These are phyloP conservation scores for Penstemon davidsonii DNA, from an alignment of 257 asterid genomes.

Conservation along the genomic window DNA sequence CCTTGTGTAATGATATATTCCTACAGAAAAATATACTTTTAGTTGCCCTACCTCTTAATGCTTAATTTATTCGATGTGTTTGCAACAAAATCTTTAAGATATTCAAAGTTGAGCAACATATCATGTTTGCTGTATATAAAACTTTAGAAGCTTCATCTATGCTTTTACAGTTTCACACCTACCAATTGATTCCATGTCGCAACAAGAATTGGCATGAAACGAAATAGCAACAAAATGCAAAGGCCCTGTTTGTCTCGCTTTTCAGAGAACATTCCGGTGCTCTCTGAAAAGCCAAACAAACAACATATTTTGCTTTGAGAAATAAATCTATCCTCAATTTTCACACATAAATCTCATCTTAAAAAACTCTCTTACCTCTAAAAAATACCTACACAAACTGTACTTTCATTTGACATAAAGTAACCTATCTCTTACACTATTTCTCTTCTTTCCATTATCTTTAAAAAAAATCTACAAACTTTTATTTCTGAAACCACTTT, in stretches of 20 bases:
- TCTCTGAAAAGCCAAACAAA: not conserved
- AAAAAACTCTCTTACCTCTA: no score
- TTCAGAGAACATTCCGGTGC: no score
- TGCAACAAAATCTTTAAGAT: not conserved
- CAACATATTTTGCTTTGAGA: not conserved
- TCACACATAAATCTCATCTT: no score
- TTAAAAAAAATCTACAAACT: no score
- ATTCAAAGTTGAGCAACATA: not conserved
- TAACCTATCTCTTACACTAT: no score
- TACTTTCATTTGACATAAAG: no score
- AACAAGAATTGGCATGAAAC: constrained; percentile 9
- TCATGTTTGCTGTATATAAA: not conserved
- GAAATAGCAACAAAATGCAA: constrained; percentile 7
- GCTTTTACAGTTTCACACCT: not conserved
- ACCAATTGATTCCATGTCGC: constrained; percentile 21
- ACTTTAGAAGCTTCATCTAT: not conserved
- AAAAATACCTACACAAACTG: no score
- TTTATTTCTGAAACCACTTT: not conserved
- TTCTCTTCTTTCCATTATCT: not conserved
- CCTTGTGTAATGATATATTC: constrained; percentile 8
- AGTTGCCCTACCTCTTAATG: not conserved
- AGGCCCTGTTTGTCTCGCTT: not conserved
- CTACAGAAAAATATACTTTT: not conserved
- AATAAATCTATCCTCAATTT: not conserved
- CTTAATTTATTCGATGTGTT: not conserved